phyloP scores from a whole-genome alignment of 1,139 yeast species.

The Wickerhamiella pararugosa region DNA sequence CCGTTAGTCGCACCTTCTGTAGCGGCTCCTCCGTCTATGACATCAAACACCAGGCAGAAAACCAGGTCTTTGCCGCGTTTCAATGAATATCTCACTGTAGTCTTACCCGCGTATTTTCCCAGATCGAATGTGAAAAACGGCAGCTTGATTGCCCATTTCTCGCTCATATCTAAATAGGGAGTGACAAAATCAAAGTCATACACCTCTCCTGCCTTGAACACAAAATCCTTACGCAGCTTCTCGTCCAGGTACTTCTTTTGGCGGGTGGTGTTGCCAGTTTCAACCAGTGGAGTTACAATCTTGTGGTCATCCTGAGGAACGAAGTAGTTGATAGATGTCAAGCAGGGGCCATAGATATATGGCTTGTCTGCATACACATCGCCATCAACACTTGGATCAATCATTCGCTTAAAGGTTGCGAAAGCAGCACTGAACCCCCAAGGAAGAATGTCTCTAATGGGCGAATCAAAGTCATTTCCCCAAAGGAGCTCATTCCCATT shows the following conservation, averaged over 20 bases:
- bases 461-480: constrained; percentile 55
- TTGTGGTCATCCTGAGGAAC: constrained; percentile 2
- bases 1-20: too few species aligned
- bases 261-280: constrained; percentile 14
- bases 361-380: constrained; percentile 47
- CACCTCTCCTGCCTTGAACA: constrained; percentile 21
- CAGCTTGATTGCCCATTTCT: constrained; percentile 27
- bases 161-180: constrained; percentile 30
- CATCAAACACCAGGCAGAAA: constrained; percentile 17
- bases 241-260: constrained; percentile 24
- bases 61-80: constrained; percentile 17
- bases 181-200: constrained; percentile 33
- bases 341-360: constrained; percentile 45
- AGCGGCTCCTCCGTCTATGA: background rate
- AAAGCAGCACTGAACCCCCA: constrained; percentile 43
- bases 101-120: constrained; percentile 28
- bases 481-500: constrained; percentile 40
- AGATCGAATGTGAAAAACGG: constrained; percentile 34
- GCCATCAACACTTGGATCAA: constrained; percentile 51
- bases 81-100: constrained; percentile 25
- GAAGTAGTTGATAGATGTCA: constrained; percentile 39
- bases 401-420: constrained; percentile 27
- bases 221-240: constrained; percentile 21
- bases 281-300: too few species aligned
- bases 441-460: constrained; percentile 48